Percentiles rank a stretch among this genome's conserved stretches.
These are phyloP conservation scores for Salix arbutifolia DNA, from an alignment of 345 rosid genomes.

Conservation along the genomic window DNA sequence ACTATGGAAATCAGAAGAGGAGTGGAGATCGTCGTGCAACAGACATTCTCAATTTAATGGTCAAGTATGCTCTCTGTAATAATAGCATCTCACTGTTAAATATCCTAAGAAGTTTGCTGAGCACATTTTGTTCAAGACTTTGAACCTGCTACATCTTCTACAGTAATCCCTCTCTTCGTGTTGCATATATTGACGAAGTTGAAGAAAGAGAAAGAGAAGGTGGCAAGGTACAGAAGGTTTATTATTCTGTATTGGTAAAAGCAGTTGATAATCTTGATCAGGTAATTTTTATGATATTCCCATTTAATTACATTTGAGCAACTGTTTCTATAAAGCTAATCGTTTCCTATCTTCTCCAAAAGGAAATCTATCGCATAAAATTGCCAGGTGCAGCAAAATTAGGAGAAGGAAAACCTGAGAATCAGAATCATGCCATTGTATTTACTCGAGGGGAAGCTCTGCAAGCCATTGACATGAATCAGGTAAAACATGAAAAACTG, in stretches of 20 bases:
- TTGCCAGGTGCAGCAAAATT: slow-evolving; percentile 83
- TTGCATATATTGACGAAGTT: slow-evolving; percentile 93
- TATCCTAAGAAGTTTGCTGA: background rate
- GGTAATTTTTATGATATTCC: slow-evolving; percentile 39
- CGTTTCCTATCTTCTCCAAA: slow-evolving; percentile 5
- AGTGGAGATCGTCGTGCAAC: slow-evolving; percentile 94
- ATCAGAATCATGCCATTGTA: slow-evolving; percentile 88
- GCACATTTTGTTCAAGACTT: slow-evolving; percentile 11
- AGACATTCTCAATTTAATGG: slow-evolving; percentile 92
- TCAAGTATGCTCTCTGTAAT: slow-evolving; percentile 61
- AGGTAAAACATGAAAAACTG: slow-evolving; percentile 38
- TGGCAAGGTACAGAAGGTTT: slow-evolving; percentile 66
- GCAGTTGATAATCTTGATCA: slow-evolving; percentile 89
- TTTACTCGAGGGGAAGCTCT: slow-evolving; percentile 98
- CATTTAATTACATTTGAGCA: background rate
- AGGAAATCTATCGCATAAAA: slow-evolving; percentile 95
- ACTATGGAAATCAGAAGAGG: slow-evolving; percentile 86
- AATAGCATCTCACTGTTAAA: background rate
- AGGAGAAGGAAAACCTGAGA: slow-evolving; percentile 98
- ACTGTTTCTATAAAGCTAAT: slow-evolving; percentile 14
- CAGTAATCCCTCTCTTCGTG: slow-evolving; percentile 92
- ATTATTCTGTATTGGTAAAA: slow-evolving; percentile 85
- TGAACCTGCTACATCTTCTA: slow-evolving; percentile 25
- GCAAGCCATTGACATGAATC: slow-evolving; percentile 97
- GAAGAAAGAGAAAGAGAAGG: slow-evolving; percentile 93